phyloP scores from a whole-genome alignment of 345 rosid genomes.

The Gossypium anomalum region DNA sequence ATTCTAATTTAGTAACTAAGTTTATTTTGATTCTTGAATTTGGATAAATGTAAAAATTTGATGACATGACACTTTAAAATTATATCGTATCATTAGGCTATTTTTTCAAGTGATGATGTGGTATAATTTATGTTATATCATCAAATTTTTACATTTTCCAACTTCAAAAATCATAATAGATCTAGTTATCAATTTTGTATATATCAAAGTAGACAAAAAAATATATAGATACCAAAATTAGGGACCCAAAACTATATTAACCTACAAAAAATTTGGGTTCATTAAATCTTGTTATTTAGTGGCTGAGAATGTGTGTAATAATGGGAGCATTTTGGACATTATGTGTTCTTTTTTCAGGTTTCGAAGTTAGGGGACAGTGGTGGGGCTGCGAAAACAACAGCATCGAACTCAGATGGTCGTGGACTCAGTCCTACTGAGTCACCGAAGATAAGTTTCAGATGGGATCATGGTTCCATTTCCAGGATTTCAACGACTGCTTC shows the following conservation, averaged over 20 bases:
- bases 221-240: too few species aligned
- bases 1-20: too few species aligned
- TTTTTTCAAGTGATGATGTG: too few species aligned
- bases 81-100: too few species aligned
- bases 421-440: conserved; percentile 44
- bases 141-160: too few species aligned
- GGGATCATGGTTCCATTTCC: conserved; percentile 46
- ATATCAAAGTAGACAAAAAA: too few species aligned
- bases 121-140: too few species aligned
- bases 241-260: too few species aligned
- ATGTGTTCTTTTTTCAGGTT: conserved; percentile 28
- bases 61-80: accelerated
- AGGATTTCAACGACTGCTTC: conserved; percentile 52
- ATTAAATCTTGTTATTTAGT: not conserved
- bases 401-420: conserved; percentile 29
- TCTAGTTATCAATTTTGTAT: too few species aligned
- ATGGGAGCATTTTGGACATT: not conserved
- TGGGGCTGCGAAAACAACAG: conserved; percentile 33
- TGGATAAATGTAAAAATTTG: too few species aligned
- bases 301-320: not conserved
- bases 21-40: too few species aligned
- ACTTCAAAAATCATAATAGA: too few species aligned
- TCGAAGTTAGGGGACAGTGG: conserved; percentile 38
- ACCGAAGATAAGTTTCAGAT: conserved; percentile 63
- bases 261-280: not conserved